Conservation (phyloP, 2,329 filamentous ascomycete genomes). For the Allantophomopsis lycopodina region DNA sequence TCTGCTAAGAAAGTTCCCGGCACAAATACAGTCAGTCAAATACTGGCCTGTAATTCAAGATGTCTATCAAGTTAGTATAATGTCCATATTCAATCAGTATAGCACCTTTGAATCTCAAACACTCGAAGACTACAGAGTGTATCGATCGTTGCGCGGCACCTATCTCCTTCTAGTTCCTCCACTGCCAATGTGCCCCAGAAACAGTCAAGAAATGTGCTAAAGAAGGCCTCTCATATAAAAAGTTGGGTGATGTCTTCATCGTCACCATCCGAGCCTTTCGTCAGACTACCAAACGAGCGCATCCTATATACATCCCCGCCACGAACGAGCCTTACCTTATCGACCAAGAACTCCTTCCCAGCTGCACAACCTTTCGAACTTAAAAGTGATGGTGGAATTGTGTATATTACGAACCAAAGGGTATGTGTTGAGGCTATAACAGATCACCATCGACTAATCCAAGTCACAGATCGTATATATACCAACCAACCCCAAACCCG, state of each 20-base stretch:
- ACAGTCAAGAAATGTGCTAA: slow-evolving; percentile 8
- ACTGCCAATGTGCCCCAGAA: neutral
- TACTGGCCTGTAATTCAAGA: neutral
- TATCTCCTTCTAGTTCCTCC: neutral
- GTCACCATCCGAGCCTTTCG: slow-evolving; percentile 49
- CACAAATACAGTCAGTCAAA: no score
- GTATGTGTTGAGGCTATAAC: slow-evolving; percentile 33
- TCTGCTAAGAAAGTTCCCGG: no score
- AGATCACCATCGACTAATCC: slow-evolving; percentile 4
- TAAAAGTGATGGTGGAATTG: slow-evolving; percentile 60
- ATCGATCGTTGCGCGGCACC: neutral
- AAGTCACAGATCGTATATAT: slow-evolving; percentile 67
- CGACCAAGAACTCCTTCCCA: slow-evolving; percentile 45
- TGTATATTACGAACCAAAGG: slow-evolving; percentile 75
- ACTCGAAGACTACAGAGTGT: neutral
- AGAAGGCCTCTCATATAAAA: slow-evolving; percentile 8
- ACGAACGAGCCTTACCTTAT: slow-evolving; percentile 63
- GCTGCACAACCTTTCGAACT: slow-evolving; percentile 50
- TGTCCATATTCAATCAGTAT: neutral
- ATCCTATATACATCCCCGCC: slow-evolving; percentile 69
- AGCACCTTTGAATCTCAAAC: neutral
- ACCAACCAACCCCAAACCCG: slow-evolving; percentile 51
- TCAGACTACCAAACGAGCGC: slow-evolving; percentile 73
- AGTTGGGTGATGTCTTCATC: slow-evolving; percentile 91
- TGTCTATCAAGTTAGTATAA: slow-evolving; percentile 1